A percentile compares a stretch with the other conserved stretches of the same genome.
phyloP scores from a whole-genome alignment of 495 filamentous ascomycete species.

The Penicillium riverlandense region DNA sequence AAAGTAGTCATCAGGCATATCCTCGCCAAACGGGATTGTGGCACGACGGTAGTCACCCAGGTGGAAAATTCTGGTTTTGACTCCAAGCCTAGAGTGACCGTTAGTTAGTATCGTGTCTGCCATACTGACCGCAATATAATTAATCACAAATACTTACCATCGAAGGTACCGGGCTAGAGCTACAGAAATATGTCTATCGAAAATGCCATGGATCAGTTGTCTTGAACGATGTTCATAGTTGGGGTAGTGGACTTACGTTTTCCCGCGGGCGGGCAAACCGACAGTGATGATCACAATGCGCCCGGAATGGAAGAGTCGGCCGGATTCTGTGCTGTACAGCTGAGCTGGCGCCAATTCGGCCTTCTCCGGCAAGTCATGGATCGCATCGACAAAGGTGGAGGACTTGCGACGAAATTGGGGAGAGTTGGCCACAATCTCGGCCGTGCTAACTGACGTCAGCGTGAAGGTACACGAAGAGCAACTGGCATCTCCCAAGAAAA shows the following conservation, averaged over 20 bases:
- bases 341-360: conserved; percentile 89
- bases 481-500: neutral
- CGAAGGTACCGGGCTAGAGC: conserved; percentile 90
- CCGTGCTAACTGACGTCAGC: conserved; percentile 45
- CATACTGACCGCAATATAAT: neutral
- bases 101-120: conserved; percentile 2
- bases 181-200: conserved; percentile 78
- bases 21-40: conserved; percentile 74
- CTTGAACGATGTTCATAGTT: neutral
- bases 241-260: conserved; percentile 61
- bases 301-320: conserved; percentile 92
- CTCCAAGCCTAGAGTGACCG: conserved; percentile 64
- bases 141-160: conserved; percentile 52
- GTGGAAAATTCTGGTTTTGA: conserved; percentile 97
- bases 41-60: conserved; percentile 93
- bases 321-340: conserved; percentile 96
- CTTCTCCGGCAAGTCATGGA: conserved; percentile 85
- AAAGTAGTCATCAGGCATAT: conserved; percentile 97
- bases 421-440: conserved; percentile 80
- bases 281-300: conserved; percentile 96
- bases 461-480: neutral
- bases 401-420: conserved; percentile 79
- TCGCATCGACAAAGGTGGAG: conserved; percentile 93
- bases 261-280: conserved; percentile 90
- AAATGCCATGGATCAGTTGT: conserved; percentile 5